A percentile compares a stretch with the other conserved stretches of the same genome.
Evolutionary conservation across 768 basidiomycete species (phyloP).

Genomic region (Suillus americanus): DNA sequence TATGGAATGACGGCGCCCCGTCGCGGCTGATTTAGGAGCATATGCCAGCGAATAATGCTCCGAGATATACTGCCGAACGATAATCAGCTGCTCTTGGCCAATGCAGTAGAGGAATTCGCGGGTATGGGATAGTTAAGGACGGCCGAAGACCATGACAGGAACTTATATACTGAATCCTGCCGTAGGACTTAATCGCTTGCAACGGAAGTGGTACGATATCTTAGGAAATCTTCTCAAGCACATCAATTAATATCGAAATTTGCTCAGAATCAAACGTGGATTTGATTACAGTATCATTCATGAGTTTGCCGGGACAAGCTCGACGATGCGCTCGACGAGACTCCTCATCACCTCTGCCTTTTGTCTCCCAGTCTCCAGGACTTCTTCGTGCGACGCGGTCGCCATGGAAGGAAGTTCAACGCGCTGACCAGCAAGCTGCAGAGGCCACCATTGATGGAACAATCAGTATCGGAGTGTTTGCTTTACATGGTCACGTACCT

Average conservation of each 20-base stretch:
- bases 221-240: not conserved
- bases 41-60: not conserved
- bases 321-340: conserved; percentile 67
- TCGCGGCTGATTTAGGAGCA: conserved; percentile 5
- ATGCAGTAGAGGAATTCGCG: not conserved
- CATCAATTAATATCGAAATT: not conserved
- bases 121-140: not conserved
- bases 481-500: conserved; percentile 44
- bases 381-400: conserved; percentile 78
- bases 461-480: not conserved
- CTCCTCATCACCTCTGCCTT: conserved; percentile 73
- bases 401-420: conserved; percentile 40
- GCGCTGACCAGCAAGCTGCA: conserved; percentile 60
- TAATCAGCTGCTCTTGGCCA: not conserved
- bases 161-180: not conserved
- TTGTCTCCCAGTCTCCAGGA: conserved; percentile 59
- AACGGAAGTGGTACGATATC: not conserved
- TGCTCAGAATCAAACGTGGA: not conserved
- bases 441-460: conserved; percentile 7
- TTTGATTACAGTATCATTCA: not conserved
- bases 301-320: conserved; percentile 25
- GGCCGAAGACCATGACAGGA: not conserved
- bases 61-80: not conserved
- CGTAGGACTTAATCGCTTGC: not conserved
- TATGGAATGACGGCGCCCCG: conserved; percentile 6